Conservation (phyloP, 2,329 filamentous ascomycete species). For the Alternaria novae-zelandiae region DNA sequence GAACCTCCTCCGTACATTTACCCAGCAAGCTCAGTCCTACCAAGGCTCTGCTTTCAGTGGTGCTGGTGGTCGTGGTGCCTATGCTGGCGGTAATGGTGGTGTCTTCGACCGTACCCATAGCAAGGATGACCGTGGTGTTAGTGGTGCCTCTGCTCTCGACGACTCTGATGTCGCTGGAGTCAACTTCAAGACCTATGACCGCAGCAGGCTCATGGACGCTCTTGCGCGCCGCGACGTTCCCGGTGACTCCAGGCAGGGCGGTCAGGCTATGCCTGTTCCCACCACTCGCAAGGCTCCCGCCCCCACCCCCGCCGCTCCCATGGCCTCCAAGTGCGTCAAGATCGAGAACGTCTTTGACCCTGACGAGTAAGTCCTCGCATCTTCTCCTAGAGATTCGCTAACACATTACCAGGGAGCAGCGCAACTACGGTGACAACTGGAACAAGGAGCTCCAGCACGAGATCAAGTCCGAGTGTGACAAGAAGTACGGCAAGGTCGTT, state of each 20-base stretch:
- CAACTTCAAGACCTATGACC: slow-evolving; percentile 99
- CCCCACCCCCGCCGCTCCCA: slow-evolving; percentile 76
- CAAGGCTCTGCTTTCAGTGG: slow-evolving; percentile 93
- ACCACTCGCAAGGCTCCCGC: slow-evolving; percentile 72
- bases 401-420: slow-evolving; percentile 34
- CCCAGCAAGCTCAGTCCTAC: slow-evolving; percentile 66
- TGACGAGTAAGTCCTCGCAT: slow-evolving; percentile 71
- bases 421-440: slow-evolving; percentile 61
- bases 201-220: slow-evolving; percentile 98
- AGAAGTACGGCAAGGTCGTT: slow-evolving; percentile 95
- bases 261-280: slow-evolving; percentile 47
- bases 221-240: slow-evolving; percentile 83
- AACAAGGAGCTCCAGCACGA: slow-evolving; percentile 93
- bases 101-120: slow-evolving; percentile 90
- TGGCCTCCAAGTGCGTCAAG: slow-evolving; percentile 91
- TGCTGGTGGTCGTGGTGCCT: slow-evolving; percentile 82
- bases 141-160: slow-evolving; percentile 91
- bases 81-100: slow-evolving; percentile 72
- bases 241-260: slow-evolving; percentile 61
- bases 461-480: slow-evolving; percentile 88
- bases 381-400: slow-evolving; percentile 8
- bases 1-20: slow-evolving; percentile 89
- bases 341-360: slow-evolving; percentile 96
- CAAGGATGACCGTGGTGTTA: slow-evolving; percentile 85
- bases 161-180: slow-evolving; percentile 97